These are phyloP conservation scores for Syncephalastrum sp. DNA, from an alignment of 371 early-diverging fungal genomes.

Conservation along the genomic window DNA sequence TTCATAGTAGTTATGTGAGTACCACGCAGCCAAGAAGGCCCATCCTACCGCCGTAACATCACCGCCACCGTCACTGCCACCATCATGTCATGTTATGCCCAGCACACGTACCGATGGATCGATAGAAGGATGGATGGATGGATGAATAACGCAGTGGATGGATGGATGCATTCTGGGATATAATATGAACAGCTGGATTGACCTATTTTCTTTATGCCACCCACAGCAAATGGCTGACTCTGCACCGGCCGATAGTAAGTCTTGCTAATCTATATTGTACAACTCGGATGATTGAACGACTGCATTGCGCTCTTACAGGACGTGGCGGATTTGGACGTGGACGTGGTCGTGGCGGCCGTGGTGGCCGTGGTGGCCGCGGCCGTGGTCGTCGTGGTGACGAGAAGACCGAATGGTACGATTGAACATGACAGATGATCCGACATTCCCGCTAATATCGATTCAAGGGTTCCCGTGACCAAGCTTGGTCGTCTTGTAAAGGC, in stretches of 20 bases:
- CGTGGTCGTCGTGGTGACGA: conserved; percentile 78
- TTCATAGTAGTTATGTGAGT: no score
- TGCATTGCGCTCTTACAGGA: conserved; percentile 24
- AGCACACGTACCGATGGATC: conserved; percentile 8
- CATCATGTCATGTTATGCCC: no score
- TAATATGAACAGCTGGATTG: not conserved
- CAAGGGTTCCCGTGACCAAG: conserved; percentile 90
- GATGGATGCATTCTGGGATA: conserved; percentile 6
- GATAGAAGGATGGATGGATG: conserved; percentile 14
- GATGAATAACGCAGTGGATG: not conserved
- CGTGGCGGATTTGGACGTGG: conserved; percentile 81
- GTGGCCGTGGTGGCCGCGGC: conserved; percentile 72
- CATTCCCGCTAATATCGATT: not conserved
- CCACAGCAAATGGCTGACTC: conserved; percentile 57
- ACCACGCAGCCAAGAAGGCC: no score
- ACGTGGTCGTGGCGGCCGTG: conserved; percentile 76
- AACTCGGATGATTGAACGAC: not conserved
- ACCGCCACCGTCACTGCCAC: no score
- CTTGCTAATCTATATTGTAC: not conserved
- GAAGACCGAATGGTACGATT: conserved; percentile 72
- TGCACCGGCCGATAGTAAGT: conserved; percentile 56
- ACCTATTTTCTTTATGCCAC: not conserved
- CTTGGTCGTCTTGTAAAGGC: conserved; percentile 94
- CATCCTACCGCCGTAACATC: no score
- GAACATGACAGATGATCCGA: not conserved